A percentile compares a stretch with the other conserved stretches of the same genome.
phyloP scores from a whole-genome alignment of 805 yeast species.

The Yamadazyma sp. region DNA sequence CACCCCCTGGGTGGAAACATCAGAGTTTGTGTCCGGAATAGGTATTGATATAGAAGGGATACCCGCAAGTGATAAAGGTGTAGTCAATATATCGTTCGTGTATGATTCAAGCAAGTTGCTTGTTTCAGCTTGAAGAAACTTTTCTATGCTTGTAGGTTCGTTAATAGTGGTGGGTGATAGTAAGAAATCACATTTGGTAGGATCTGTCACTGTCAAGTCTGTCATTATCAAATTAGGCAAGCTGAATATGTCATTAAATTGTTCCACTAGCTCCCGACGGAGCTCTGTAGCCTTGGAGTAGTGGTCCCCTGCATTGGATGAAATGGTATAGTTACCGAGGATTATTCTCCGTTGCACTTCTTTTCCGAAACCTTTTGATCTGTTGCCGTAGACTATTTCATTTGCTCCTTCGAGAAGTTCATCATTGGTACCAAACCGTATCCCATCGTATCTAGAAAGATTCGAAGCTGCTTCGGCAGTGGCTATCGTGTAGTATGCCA shows the following conservation, averaged over 20 bases:
- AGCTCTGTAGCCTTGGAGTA: slow-evolving; percentile 72
- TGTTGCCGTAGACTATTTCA: slow-evolving; percentile 42
- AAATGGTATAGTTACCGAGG: slow-evolving; percentile 83
- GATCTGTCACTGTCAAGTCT: slow-evolving; percentile 1
- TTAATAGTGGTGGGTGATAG: slow-evolving; percentile 71
- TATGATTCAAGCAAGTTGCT: slow-evolving; percentile 59
- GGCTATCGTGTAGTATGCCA: slow-evolving; percentile 83
- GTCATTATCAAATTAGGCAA: slow-evolving; percentile 40
- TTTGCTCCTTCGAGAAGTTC: slow-evolving; percentile 13
- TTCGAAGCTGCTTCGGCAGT: slow-evolving; percentile 96
- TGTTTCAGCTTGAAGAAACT: slow-evolving; percentile 34
- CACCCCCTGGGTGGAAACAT: slow-evolving; percentile 49
- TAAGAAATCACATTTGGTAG: slow-evolving; percentile 53
- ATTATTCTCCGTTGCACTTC: slow-evolving; percentile 84
- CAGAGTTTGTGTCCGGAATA: slow-evolving; percentile 35
- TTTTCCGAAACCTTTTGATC: slow-evolving; percentile 67
- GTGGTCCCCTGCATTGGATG: slow-evolving; percentile 73
- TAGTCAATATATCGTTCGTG: slow-evolving; percentile 79
- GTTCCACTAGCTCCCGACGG: slow-evolving; percentile 58
- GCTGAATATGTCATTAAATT: slow-evolving; percentile 65
- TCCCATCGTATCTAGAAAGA: slow-evolving; percentile 85
- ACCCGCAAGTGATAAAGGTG: slow-evolving; percentile 91
- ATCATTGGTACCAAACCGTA: slow-evolving; percentile 71
- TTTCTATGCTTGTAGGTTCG: slow-evolving; percentile 52
- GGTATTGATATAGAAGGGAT: slow-evolving; percentile 86